Evolutionary conservation across 805 yeast species (phyloP).

Genomic region (Suhomyces vadensis): DNA sequence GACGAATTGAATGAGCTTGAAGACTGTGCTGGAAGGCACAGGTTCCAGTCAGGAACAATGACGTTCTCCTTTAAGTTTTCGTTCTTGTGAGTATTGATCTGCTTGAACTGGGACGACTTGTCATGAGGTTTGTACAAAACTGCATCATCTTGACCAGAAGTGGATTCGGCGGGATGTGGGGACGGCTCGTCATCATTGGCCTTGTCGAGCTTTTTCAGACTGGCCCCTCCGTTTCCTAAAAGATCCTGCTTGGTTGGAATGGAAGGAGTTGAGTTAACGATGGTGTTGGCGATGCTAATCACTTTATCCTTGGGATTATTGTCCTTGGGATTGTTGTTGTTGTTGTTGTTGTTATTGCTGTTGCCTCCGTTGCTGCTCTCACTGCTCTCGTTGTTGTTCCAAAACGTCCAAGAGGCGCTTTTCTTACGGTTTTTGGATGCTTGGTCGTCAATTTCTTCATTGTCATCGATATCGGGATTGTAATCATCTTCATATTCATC

Average conservation of each 20-base stretch:
- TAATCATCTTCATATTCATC: slow-evolving; percentile 25
- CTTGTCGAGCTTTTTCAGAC: not conserved
- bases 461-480: slow-evolving; percentile 17
- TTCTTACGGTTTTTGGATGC: slow-evolving; percentile 23
- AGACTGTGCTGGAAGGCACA: slow-evolving; percentile 34
- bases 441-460: slow-evolving; percentile 34
- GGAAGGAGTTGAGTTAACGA: slow-evolving; percentile 33
- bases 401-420: slow-evolving; percentile 37
- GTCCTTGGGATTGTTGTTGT: slow-evolving; percentile 9
- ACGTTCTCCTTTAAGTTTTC: slow-evolving; percentile 42
- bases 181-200: slow-evolving; percentile 1
- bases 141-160: slow-evolving; percentile 35
- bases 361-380: slow-evolving; percentile 5
- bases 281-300: slow-evolving; percentile 24
- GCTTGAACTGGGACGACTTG: slow-evolving; percentile 38
- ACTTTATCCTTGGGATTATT: slow-evolving; percentile 13
- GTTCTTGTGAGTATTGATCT: slow-evolving; percentile 46
- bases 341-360: slow-evolving; percentile 10
- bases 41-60: slow-evolving; percentile 45
- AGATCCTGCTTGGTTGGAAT: slow-evolving; percentile 22
- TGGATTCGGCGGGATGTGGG: slow-evolving; percentile 8
- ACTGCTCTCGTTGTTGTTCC: slow-evolving; percentile 24
- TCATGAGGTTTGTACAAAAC: slow-evolving; percentile 46
- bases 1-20: slow-evolving; percentile 17
- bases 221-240: slow-evolving; percentile 1